Conservation (phyloP, 805 yeast genomes). For the Saccharomycopsis capsularis region DNA sequence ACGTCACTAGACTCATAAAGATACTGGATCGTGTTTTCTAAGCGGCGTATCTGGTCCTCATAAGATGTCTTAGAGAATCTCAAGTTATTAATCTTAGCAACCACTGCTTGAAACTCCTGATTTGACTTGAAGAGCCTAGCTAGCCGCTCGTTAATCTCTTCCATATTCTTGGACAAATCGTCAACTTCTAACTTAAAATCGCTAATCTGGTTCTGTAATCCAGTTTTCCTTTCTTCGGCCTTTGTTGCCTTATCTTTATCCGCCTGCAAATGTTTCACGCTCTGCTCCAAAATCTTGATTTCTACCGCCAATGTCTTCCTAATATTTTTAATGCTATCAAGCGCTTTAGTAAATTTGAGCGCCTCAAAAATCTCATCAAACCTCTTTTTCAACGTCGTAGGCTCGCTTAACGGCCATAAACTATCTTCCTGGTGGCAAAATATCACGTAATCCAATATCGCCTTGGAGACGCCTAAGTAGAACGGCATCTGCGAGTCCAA, state of each 20-base stretch:
- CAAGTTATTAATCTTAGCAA: constrained; percentile 56
- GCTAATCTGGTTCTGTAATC: constrained; percentile 39
- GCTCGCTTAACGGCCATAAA: constrained; percentile 93
- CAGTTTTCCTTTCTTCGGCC: constrained; percentile 41
- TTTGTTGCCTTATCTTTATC: constrained; percentile 70
- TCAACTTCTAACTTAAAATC: constrained; percentile 42
- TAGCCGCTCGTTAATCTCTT: constrained; percentile 47
- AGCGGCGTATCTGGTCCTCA: constrained; percentile 43
- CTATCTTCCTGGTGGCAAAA: constrained; percentile 98
- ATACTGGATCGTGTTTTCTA: constrained; percentile 40
- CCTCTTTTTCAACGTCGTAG: constrained; percentile 77
- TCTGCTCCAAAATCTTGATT: constrained; percentile 67
- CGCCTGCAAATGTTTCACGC: constrained; percentile 65
- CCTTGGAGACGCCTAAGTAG: constrained; percentile 79
- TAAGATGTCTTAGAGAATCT: constrained; percentile 40
- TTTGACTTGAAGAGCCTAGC: constrained; percentile 63
- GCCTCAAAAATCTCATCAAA: constrained; percentile 98
- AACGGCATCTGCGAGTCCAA: constrained; percentile 76
- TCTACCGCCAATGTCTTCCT: constrained; percentile 74
- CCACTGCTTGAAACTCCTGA: constrained; percentile 70
- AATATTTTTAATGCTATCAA: constrained; percentile 68
- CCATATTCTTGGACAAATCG: constrained; percentile 42
- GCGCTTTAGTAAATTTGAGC: constrained; percentile 81
- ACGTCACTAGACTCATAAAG: constrained; percentile 35
- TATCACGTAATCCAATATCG: constrained; percentile 84